These are phyloP conservation scores for Brassica carinata DNA, from an alignment of 345 rosid species.

Conservation along the genomic window DNA sequence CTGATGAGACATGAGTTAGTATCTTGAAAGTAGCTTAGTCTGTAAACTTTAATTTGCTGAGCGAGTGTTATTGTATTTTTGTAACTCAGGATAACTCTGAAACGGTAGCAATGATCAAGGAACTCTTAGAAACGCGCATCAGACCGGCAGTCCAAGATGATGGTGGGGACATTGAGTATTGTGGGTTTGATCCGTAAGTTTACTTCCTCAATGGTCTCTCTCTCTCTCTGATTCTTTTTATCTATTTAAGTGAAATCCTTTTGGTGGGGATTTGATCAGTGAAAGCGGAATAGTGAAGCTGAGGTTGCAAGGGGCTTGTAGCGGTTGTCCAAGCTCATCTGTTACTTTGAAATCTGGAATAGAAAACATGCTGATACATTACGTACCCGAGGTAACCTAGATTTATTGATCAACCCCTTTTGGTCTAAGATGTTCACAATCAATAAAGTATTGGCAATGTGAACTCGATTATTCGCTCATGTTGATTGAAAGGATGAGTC, in stretches of 20 bases:
- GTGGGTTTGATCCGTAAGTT: conserved; percentile 81
- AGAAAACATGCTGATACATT: conserved; percentile 99
- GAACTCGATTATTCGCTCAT: too few species aligned
- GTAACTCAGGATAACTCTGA: conserved; percentile 84
- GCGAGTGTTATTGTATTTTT: not conserved
- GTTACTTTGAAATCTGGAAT: conserved; percentile 96
- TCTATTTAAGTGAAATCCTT: not conserved
- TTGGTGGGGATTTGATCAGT: conserved; percentile 40
- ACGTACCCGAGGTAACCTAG: conserved; percentile 45
- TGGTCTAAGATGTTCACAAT: too few species aligned
- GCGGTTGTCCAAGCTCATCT: conserved; percentile 98
- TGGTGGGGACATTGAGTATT: conserved; percentile 93
- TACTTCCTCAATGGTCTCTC: conserved; percentile 14
- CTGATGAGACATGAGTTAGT: not conserved
- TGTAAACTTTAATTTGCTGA: not conserved
- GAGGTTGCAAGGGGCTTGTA: conserved; percentile 97
- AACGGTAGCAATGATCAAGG: conserved; percentile 95
- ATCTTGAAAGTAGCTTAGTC: not conserved
- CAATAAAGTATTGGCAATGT: too few species aligned
- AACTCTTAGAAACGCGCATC: conserved; percentile 87
- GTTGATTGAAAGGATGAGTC: too few species aligned
- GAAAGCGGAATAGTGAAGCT: conserved; percentile 88
- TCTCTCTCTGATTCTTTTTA: not conserved
- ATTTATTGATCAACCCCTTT: too few species aligned
- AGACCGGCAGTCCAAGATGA: conserved; percentile 98